Base-by-base conservation (phyloP, 2,329 filamentous ascomycete species). In the Calycina herbarum region DNA sequence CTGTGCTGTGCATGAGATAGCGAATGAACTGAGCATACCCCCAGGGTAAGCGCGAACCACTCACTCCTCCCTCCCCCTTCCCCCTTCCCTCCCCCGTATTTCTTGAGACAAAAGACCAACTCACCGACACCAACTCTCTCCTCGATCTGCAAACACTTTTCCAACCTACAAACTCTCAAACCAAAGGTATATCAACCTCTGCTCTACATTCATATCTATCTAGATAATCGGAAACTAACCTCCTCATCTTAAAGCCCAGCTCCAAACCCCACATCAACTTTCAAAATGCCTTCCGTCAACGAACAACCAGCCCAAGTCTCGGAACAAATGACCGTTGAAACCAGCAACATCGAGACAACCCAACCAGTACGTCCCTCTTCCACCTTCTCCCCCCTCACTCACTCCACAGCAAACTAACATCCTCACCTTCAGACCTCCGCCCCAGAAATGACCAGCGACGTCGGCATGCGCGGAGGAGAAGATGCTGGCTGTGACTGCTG, bases 241-340 rank as follows among this genome's bases (percentile, higher is more conserved):
- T n/a, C 1, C 42, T 54, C 20, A 5, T 5, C n/a, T 15, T 0
- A 24, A 20, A 54, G 48, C 20, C 48, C 20, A 27, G 5, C 11
- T 11, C 3, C 8, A 54, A 27, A 54, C 24, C 10, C 48, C 48
- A 27, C 20, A 54, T 10, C 40, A 2, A 45, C 1, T 3, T 24
- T 67, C 70, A 73, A 57, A 17, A 74, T 74, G 73, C 70, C 73
- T 71, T 64, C 67, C 67, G 65, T 72, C 59, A 64, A 70, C 63
- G 69, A 72, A 24, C 73, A 74, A 65, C 73, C 73, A 63, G 59
- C 71, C 48, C 70, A 74, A 67, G 70, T 69, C 62, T 63, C 71
- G 20, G 69, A 71, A 69, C 70, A 72, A 24, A 75, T 74, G 73
- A 70, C 68, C 54, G 64, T 68, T 45, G 62, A 62, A 42, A 67